Evolutionary conservation across 495 filamentous ascomycete genomes (phyloP), one percentile per base, ranked within the genome.

Genomic region (Darksidea phi): DNA sequence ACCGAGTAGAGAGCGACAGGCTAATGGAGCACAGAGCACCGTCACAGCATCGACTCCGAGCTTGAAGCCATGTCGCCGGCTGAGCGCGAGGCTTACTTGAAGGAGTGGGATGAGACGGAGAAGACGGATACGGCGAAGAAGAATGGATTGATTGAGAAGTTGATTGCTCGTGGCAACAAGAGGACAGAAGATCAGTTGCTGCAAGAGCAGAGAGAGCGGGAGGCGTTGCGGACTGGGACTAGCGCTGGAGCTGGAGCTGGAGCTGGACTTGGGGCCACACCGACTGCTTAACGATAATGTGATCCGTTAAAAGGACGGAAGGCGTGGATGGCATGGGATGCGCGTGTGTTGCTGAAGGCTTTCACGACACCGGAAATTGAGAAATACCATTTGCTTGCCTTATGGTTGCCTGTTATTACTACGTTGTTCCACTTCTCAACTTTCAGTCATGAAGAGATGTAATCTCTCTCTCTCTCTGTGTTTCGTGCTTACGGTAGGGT

Each of bases 101-200:
- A 58, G 18, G 59, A 67, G 24, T 47, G 59, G 21, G 64, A 62
- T 11, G 59, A 67, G n/a, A 59, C 64, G 15, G 64, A 67, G 54
- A 37, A 50, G 42, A 50, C 18, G 18, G 64, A 48, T 23, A 42
- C 23, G 24, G 43, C 54, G 23, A 67, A 63, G 54, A 67, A 63
- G 54, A 59, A 59, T 7, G 47, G 59, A 48, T 51, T 61, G 7
- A 23, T 67, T 8, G 58, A 67, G 1, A 37, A 37, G 13, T 23
- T 67, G 24, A 67, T 67, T 41, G 59, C 43, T 45, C 24, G 59
- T 1, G 64, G 64, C 5, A 67, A 67, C 36, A 58, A 51, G 54
- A 54, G 48, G 47, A 67, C 58, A 0, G 64, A 62, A 32, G 58
- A 67, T 24, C 38, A 67, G 54, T 20, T 67, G 15, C 48, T 23